Evolutionary conservation across 306 rosid genomes (phyloP), one percentile per base, ranked within the genome.

Genomic region (Astragalus membranaceus): DNA sequence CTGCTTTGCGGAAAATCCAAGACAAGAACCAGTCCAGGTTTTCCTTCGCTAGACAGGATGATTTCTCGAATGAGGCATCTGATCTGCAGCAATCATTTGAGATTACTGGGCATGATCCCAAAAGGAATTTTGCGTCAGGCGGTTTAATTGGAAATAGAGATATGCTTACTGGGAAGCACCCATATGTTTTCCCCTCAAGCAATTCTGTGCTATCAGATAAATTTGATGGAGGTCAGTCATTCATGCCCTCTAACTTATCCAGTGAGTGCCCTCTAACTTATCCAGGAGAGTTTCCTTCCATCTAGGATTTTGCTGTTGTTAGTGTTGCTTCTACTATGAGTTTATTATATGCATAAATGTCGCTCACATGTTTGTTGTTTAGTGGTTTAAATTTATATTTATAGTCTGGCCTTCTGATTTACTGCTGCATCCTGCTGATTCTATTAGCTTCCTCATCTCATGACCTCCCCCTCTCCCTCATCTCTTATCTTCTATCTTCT

Each of bases 21-120:
- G 83, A 80, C 63, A 80, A 84, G 33, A 78, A 75, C 67, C 83
- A 84, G 79, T 84, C 83, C 5, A 78, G 85, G 79, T 78, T 84
- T 75, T 78, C 85, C 55, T 80, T 80, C 77, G 88, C 85, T 39
- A 80, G 88, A 67, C 79, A 78, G 48, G 83, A 80, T 29, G 77
- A 55, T 59, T 68, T 72, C 63, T 37, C 35, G 46, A 63, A 71
- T 26, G 64, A 67, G 36, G 48, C 74, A 42, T 75, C 83, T 70
- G 50, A 46, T 65, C 65, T 80, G 69, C 81, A 65, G 63, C 80
- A 70, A 48, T 54, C 78, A 2, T 60, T 48, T 50, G 75, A 41
- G 68, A 8, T 49, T 41, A 55, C 49, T 33, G 49, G 71, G 43
- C 74, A 70, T 48, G 54, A 35, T 49, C 36, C 72, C 47, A 23